Conservation (phyloP, 306 rosid genomes). For the Cucurbita moschata region DNA sequence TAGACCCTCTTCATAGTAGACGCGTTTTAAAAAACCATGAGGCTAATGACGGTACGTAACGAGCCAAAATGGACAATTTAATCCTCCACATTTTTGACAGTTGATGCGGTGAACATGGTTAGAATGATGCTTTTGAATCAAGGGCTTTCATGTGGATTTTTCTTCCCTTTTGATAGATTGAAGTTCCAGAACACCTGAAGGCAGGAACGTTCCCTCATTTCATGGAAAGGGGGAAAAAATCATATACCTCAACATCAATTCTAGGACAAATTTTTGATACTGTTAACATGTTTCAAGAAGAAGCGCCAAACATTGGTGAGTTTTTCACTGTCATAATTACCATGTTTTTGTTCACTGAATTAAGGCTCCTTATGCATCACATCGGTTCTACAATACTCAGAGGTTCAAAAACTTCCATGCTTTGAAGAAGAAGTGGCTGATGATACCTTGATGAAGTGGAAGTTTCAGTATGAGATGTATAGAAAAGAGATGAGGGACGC, state of each 20-base stretch:
- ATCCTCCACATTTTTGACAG: too few species aligned
- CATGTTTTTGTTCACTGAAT: not conserved
- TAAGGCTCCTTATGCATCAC: not conserved
- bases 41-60: too few species aligned
- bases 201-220: slow-evolving; percentile 44
- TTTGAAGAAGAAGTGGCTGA: slow-evolving; percentile 41
- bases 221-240: slow-evolving; percentile 28
- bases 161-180: slow-evolving; percentile 22
- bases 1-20: too few species aligned
- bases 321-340: not conserved
- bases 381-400: slow-evolving; percentile 16
- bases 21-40: too few species aligned
- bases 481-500: slow-evolving; percentile 26
- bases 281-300: slow-evolving; percentile 22
- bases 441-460: slow-evolving; percentile 25
- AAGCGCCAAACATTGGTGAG: slow-evolving; percentile 25
- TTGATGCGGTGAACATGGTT: too few species aligned
- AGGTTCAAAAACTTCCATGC: slow-evolving; percentile 32
- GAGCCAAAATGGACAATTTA: too few species aligned
- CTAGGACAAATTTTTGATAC: slow-evolving; percentile 51
- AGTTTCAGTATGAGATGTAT: slow-evolving; percentile 8
- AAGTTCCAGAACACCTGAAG: slow-evolving; percentile 32
- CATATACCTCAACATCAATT: slow-evolving; percentile 43
- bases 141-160: not conserved
- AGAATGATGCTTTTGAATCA: not conserved